Percentiles rank a stretch among this genome's conserved stretches.
Evolutionary conservation across 2,329 filamentous ascomycete genomes (phyloP).

Genomic region (Clonostachys rosea): DNA sequence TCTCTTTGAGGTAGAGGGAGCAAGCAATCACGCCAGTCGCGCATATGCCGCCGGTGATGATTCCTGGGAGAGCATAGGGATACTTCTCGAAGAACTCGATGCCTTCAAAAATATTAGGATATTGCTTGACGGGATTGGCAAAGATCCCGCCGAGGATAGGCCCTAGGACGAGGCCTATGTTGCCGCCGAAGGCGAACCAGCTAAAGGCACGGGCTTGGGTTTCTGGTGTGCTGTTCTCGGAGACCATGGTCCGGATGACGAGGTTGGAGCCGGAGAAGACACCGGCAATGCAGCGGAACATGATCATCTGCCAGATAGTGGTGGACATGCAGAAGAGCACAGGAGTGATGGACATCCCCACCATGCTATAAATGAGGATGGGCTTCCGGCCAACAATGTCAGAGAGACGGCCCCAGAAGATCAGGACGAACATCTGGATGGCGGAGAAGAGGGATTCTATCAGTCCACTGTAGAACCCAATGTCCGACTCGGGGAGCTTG

Average conservation of each 20-base stretch:
- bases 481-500: constrained; percentile 54
- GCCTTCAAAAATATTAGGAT: constrained; percentile 45
- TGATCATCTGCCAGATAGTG: constrained; percentile 68
- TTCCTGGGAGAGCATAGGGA: constrained; percentile 50
- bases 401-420: constrained; percentile 59
- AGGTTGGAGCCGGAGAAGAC: constrained; percentile 71
- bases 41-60: constrained; percentile 52
- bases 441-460: constrained; percentile 72
- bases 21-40: constrained; percentile 45
- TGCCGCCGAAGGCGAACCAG: constrained; percentile 71
- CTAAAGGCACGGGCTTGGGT: constrained; percentile 72
- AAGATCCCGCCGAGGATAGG: constrained; percentile 66
- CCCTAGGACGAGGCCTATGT: constrained; percentile 70
- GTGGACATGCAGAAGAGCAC: constrained; percentile 64
- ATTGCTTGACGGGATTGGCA: constrained; percentile 62
- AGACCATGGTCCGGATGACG: constrained; percentile 72
- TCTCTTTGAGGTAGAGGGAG: constrained; percentile 60
- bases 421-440: constrained; percentile 74
- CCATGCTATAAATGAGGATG: constrained; percentile 61
- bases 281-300: constrained; percentile 67
- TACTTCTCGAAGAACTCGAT: constrained; percentile 39
- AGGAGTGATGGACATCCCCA: constrained; percentile 57
- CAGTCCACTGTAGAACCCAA: constrained; percentile 75
- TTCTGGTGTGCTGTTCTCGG: constrained; percentile 63
- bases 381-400: constrained; percentile 71